Conservation (phyloP, 2,329 filamentous ascomycete species). For the Alternaria ethzedia region DNA sequence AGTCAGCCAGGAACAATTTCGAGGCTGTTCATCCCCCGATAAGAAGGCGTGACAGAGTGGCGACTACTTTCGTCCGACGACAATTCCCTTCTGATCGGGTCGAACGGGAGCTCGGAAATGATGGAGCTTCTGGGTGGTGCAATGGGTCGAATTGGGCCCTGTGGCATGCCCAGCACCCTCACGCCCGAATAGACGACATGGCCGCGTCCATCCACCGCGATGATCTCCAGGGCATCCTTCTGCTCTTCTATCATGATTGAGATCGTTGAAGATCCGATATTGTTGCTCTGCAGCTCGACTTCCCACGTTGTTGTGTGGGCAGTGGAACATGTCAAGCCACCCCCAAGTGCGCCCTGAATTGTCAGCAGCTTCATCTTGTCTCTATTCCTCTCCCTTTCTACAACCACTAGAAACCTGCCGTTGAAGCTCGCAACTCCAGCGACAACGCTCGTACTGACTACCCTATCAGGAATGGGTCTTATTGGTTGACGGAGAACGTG, state of each 20-base stretch:
- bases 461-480: conserved; percentile 11
- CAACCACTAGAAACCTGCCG: conserved; percentile 21
- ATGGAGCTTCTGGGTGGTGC: background rate
- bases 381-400: conserved; percentile 14
- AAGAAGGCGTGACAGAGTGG: background rate
- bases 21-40: background rate
- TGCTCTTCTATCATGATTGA: conserved; percentile 23
- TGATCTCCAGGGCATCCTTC: conserved; percentile 18
- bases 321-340: conserved; percentile 19
- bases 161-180: conserved; percentile 21
- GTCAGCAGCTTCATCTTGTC: conserved; percentile 18
- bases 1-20: conserved; percentile 7
- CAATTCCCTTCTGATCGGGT: background rate
- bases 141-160: background rate
- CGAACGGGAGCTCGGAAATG: conserved; percentile 1
- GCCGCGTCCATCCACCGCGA: conserved; percentile 24
- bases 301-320: conserved; percentile 7
- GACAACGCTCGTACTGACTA: conserved; percentile 15
- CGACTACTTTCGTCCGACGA: conserved; percentile 6
- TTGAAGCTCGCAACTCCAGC: conserved; percentile 18
- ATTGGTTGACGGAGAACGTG: conserved; percentile 3
- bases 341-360: conserved; percentile 12
- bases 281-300: conserved; percentile 8
- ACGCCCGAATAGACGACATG: conserved; percentile 18
- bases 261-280: conserved; percentile 11